A percentile compares a stretch with the other conserved stretches of the same genome.
These are phyloP conservation scores for Mariannaea elegans DNA, from an alignment of 2,329 filamentous ascomycete genomes.

Conservation along the genomic window DNA sequence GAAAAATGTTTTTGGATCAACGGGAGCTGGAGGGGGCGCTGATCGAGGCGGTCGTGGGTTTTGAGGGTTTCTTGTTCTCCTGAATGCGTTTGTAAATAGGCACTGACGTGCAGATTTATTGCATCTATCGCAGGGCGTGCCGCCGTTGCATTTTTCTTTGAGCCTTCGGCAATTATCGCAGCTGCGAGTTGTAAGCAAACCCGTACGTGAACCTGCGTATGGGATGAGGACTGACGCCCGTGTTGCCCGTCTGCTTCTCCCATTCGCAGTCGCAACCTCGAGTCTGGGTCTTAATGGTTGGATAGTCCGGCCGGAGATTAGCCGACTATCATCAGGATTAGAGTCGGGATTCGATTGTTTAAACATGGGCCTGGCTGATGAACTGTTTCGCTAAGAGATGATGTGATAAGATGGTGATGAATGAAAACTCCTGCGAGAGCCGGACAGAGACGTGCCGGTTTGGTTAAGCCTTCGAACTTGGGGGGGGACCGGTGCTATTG, in stretches of 20 bases:
- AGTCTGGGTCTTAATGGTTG: background rate
- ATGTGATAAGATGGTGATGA: too few relatives aligned
- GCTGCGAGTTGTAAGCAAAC: slow-evolving; percentile 1
- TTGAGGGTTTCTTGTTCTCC: slow-evolving; percentile 18
- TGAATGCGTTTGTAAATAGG: slow-evolving; percentile 28
- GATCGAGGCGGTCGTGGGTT: background rate
- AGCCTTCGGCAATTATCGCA: slow-evolving; percentile 34
- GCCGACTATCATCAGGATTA: background rate
- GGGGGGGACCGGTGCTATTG: too few relatives aligned
- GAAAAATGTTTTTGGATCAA: slow-evolving; percentile 17
- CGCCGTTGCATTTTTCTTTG: slow-evolving; percentile 33
- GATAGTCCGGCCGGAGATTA: background rate
- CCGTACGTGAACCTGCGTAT: background rate
- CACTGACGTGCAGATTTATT: slow-evolving; percentile 22
- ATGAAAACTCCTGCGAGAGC: too few relatives aligned
- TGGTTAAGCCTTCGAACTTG: too few relatives aligned
- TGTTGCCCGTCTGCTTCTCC: background rate
- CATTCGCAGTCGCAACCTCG: background rate
- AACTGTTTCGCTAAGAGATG: background rate
- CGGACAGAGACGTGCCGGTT: too few relatives aligned
- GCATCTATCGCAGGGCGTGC: slow-evolving; percentile 31
- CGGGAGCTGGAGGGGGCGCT: background rate
- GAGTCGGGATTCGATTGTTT: background rate
- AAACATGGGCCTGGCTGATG: background rate
- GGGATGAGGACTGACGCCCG: background rate